phyloP scores from a whole-genome alignment of 2,329 filamentous ascomycete species.

The Fusarium sp. region DNA sequence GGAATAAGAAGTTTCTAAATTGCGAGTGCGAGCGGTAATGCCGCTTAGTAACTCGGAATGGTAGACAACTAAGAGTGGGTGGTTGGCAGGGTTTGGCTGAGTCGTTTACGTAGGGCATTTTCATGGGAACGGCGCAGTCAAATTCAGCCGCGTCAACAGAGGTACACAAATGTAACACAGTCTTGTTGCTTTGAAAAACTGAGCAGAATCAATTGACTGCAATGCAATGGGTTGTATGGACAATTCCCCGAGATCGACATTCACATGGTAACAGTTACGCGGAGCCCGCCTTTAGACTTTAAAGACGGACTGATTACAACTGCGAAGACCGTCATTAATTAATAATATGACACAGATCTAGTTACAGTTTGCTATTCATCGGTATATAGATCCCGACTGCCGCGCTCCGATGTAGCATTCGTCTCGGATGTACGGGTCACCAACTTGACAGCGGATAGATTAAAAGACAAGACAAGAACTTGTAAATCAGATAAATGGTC shows the following conservation, averaged over 20 bases:
- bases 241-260: not conserved
- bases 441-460: not conserved
- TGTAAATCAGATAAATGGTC: slow-evolving; percentile 5
- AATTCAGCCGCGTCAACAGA: not conserved
- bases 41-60: slow-evolving; percentile 14
- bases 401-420: not conserved
- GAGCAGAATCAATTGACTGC: not conserved
- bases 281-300: not conserved
- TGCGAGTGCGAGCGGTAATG: not conserved
- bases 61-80: not conserved
- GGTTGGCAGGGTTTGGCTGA: not conserved
- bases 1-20: not conserved
- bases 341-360: not conserved
- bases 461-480: not conserved
- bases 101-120: not conserved
- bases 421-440: not conserved
- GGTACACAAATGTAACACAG: not conserved
- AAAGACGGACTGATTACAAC: not conserved
- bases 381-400: not conserved
- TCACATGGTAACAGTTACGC: not conserved
- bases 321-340: not conserved
- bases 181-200: not conserved
- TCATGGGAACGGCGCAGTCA: not conserved
- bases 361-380: not conserved
- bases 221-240: not conserved